Evolutionary conservation across 768 basidiomycete species (phyloP), one percentile per base, ranked within the genome.

Genomic region (Mycena crocata): DNA sequence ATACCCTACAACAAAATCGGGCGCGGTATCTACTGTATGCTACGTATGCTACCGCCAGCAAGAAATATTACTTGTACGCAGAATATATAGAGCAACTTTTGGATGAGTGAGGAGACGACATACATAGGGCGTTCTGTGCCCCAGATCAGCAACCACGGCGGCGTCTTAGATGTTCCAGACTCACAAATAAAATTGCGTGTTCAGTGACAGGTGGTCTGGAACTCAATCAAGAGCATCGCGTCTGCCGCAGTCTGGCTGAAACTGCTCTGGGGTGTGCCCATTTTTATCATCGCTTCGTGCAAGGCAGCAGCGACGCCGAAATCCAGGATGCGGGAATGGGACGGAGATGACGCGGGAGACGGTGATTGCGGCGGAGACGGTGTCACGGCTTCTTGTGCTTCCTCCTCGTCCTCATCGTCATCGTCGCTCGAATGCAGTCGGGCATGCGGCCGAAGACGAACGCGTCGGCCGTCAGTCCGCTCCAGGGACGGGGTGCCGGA

Each of bases 351-450:
- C 0, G 44, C 19, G 23, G 65, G 69, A 31, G 62, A 60, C n/a
- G 58, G 62, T 6, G 62, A 68, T 34, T 49, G 62, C 19, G 57
- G 59, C 49, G 61, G 61, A 23, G 62, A 62, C 39, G 69, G 69
- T 6, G 69, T 70, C 32, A 70, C 69, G 24, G 69, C 69, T 44
- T 70, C 69, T 52, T 70, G 57, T 5, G 57, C 57, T 24, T 66
- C 61, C 35, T 67, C 56, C 24, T 70, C 67, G 8, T 69, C 68
- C 31, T 64, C 58, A 12, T 68, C 68, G 1, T 69, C 68, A 2
- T 66, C 64, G 34, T 70, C 69, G 39, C 65, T 70, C 10, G 65
- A 64, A 62, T 58, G 61, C 15, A 51, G 28, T 17, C 49, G 61
- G 35, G 31, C 32, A 42, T 13, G 37, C 39, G 45, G 35, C 17